Evolutionary conservation across 2,329 filamentous ascomycete species (phyloP).

Genomic region (Stachybotrys chlorohalonatus): DNA sequence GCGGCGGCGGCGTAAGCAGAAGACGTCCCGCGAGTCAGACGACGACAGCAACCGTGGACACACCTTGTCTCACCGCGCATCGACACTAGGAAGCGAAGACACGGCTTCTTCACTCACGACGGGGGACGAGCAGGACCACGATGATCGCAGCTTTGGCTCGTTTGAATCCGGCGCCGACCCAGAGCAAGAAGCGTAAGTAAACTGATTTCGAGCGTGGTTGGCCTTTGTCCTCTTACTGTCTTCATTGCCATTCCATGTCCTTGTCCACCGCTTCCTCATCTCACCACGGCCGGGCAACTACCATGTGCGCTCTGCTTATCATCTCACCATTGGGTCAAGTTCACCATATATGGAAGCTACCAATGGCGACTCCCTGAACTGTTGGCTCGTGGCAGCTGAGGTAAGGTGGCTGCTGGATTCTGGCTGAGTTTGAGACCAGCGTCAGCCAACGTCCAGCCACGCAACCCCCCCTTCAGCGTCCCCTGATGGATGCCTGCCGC

Average conservation of each 20-base stretch:
- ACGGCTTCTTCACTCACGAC: constrained; percentile 16
- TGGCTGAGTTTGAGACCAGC: not conserved
- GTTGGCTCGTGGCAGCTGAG: not conserved
- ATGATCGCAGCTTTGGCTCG: constrained; percentile 22
- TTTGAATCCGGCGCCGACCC: constrained; percentile 24
- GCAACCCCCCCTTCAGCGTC: not conserved
- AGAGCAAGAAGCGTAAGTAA: constrained; percentile 15
- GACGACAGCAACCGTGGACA: constrained; percentile 21
- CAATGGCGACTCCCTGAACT: not conserved
- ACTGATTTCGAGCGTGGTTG: not conserved
- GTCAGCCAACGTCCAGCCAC: not conserved
- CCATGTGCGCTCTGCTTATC: no score
- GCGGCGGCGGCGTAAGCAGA: constrained; percentile 23
- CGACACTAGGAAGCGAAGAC: constrained; percentile 25
- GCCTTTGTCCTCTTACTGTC: no score
- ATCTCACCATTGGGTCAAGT: no score
- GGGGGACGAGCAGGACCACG: constrained; percentile 21
- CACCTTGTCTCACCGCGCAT: constrained; percentile 26
- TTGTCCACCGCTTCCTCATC: no score
- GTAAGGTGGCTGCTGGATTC: not conserved
- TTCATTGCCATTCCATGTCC: no score
- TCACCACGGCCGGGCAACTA: no score
- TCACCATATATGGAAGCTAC: no score
- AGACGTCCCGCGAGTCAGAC: constrained; percentile 4
- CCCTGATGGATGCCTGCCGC: no score